phyloP scores from a whole-genome alignment of 192 early-diverging fungal genomes.

The Linnemannia schmuckeri region DNA sequence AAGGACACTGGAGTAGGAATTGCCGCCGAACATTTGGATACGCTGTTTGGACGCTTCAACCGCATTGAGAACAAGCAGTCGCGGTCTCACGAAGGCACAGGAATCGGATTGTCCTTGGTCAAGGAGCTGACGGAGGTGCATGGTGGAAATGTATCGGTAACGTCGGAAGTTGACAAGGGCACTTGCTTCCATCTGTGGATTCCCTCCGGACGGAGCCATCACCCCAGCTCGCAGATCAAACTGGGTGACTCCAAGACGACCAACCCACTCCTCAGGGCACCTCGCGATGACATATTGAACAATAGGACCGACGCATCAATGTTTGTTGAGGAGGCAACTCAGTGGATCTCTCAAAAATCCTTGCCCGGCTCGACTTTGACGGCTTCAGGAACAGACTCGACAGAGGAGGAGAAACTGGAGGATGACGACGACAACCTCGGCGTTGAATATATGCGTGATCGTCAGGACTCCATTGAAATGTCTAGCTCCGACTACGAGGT shows the following conservation, averaged over 20 bases:
- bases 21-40: slow-evolving; percentile 56
- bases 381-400: slow-evolving; percentile 48
- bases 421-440: slow-evolving; percentile 21
- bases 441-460: slow-evolving; percentile 27
- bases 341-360: slow-evolving; percentile 49
- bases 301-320: slow-evolving; percentile 49
- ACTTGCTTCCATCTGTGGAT: slow-evolving; percentile 64
- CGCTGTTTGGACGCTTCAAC: slow-evolving; percentile 73
- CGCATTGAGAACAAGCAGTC: slow-evolving; percentile 67
- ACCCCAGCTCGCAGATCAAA: slow-evolving; percentile 57
- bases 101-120: slow-evolving; percentile 70
- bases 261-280: not conserved
- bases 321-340: slow-evolving; percentile 45
- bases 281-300: slow-evolving; percentile 24
- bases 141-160: slow-evolving; percentile 60
- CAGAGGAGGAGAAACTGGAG: slow-evolving; percentile 39
- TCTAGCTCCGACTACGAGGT: slow-evolving; percentile 30
- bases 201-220: slow-evolving; percentile 63
- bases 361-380: slow-evolving; percentile 40
- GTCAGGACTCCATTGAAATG: slow-evolving; percentile 12
- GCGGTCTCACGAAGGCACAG: slow-evolving; percentile 69
- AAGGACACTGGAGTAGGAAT: slow-evolving; percentile 66
- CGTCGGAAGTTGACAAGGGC: slow-evolving; percentile 59
- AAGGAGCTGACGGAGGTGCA: slow-evolving; percentile 68
- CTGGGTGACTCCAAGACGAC: slow-evolving; percentile 25